Evolutionary conservation across 495 filamentous ascomycete genomes (phyloP).

Genomic region (Geoglossum glabrum): DNA sequence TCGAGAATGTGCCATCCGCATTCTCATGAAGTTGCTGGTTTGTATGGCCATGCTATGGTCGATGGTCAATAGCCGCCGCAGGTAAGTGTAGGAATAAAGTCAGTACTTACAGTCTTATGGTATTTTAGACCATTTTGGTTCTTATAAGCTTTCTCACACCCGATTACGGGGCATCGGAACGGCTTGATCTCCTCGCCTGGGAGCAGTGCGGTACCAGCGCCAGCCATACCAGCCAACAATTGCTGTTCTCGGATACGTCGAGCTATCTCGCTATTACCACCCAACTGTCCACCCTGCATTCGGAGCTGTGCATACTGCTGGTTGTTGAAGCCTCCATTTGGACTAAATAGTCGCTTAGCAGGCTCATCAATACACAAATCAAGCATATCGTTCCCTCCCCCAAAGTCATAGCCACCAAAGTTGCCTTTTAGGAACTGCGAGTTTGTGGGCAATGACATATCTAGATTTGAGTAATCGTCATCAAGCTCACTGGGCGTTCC

Average conservation of each 20-base stretch:
- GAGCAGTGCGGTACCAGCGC: constrained; percentile 10
- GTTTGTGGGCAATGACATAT: constrained; percentile 34
- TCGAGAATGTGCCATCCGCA: constrained; percentile 88
- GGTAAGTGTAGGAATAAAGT: background rate
- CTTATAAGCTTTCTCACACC: constrained; percentile 99
- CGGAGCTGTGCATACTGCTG: constrained; percentile 47
- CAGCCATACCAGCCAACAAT: constrained; percentile 33
- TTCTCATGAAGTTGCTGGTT: constrained; percentile 93
- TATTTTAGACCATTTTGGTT: constrained; percentile 97
- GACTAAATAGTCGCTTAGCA: constrained; percentile 78
- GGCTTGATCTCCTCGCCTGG: constrained; percentile 64
- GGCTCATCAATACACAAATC: constrained; percentile 86
- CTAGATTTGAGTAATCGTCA: constrained; percentile 34
- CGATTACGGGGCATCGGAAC: constrained; percentile 92
- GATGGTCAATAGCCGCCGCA: background rate
- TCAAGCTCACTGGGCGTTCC: constrained; percentile 49
- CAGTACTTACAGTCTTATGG: constrained; percentile 44
- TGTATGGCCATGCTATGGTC: constrained; percentile 65
- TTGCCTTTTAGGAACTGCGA: constrained; percentile 23
- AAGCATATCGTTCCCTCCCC: constrained; percentile 30
- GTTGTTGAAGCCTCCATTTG: constrained; percentile 49
- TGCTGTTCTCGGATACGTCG: constrained; percentile 54
- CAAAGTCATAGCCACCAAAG: constrained; percentile 17
- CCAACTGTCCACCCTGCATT: constrained; percentile 49
- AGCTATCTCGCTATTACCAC: constrained; percentile 54